phyloP scores from a whole-genome alignment of 2,329 filamentous ascomycete genomes.

The Fusarium udum region DNA sequence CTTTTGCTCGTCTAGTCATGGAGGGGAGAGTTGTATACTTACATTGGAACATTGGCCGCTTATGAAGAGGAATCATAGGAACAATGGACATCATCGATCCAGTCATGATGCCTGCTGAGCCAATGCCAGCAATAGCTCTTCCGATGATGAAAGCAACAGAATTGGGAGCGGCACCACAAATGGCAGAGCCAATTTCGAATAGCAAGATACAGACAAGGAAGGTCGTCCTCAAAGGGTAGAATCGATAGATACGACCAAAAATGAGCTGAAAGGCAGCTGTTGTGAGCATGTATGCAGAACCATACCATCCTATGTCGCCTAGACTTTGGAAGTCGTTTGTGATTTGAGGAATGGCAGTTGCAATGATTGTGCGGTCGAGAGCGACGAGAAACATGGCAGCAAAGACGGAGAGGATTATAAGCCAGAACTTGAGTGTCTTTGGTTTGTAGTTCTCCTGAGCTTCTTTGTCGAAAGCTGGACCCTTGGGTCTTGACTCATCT shows the following conservation, averaged over 20 bases:
- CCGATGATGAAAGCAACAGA: conserved; percentile 65
- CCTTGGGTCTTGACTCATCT: conserved; percentile 24
- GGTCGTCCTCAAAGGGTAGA: conserved; percentile 60
- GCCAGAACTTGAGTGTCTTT: conserved; percentile 64
- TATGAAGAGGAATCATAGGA: conserved; percentile 67
- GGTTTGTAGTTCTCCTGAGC: conserved; percentile 59
- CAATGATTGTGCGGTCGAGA: conserved; percentile 66
- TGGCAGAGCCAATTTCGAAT: conserved; percentile 64
- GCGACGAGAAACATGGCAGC: conserved; percentile 66
- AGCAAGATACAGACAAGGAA: conserved; percentile 60
- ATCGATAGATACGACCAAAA: conserved; percentile 64
- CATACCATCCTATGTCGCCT: conserved; percentile 72
- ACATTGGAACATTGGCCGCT: conserved; percentile 67
- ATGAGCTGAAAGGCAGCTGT: conserved; percentile 63
- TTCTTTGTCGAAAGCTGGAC: conserved; percentile 40
- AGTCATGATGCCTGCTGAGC: conserved; percentile 66
- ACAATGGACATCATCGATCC: conserved; percentile 67
- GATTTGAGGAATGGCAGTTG: conserved; percentile 64
- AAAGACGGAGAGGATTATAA: conserved; percentile 63
- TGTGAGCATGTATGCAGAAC: conserved; percentile 68
- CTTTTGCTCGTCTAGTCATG: not conserved
- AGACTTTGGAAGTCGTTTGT: conserved; percentile 67
- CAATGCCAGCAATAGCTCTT: conserved; percentile 65
- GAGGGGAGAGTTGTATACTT: conserved; percentile 5
- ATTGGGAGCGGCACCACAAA: conserved; percentile 64